Evolutionary conservation across 768 basidiomycete genomes (phyloP).

Genomic region (Clitopilus passeckerianus): DNA sequence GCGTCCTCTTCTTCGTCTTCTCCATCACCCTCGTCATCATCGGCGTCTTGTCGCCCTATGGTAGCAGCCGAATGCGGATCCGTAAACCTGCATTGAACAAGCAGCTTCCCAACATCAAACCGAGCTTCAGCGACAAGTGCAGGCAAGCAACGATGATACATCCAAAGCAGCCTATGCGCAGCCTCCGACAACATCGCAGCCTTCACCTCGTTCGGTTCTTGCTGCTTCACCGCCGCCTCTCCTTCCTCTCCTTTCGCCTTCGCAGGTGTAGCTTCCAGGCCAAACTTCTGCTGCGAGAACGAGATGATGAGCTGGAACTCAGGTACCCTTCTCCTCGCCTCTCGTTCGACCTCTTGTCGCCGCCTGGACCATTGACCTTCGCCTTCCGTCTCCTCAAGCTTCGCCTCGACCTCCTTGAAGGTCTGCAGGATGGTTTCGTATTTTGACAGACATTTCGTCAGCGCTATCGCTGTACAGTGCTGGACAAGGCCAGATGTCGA

Average conservation of each 20-base stretch:
- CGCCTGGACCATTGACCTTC: constrained; percentile 73
- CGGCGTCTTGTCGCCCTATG: not conserved
- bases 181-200: constrained; percentile 70
- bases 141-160: constrained; percentile 80
- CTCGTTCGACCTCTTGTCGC: constrained; percentile 65
- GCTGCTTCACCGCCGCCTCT: not conserved
- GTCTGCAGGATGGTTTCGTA: constrained; percentile 46
- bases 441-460: constrained; percentile 75
- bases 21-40: not conserved
- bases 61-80: not conserved
- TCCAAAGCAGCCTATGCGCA: constrained; percentile 75
- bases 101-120: constrained; percentile 83
- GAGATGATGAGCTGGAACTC: constrained; percentile 85
- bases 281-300: constrained; percentile 60
- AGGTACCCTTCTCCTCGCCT: constrained; percentile 72
- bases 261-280: not conserved
- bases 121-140: constrained; percentile 69
- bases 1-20: not conserved
- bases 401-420: constrained; percentile 43
- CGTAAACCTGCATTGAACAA: constrained; percentile 29
- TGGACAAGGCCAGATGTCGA: constrained; percentile 72
- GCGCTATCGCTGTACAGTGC: constrained; percentile 75
- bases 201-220: constrained; percentile 28
- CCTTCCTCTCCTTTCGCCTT: not conserved
- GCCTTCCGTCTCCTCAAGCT: constrained; percentile 56